These are phyloP conservation scores for Phytophthora foliorum DNA, from an alignment of 352 stramenopile genomes.

Conservation along the genomic window DNA sequence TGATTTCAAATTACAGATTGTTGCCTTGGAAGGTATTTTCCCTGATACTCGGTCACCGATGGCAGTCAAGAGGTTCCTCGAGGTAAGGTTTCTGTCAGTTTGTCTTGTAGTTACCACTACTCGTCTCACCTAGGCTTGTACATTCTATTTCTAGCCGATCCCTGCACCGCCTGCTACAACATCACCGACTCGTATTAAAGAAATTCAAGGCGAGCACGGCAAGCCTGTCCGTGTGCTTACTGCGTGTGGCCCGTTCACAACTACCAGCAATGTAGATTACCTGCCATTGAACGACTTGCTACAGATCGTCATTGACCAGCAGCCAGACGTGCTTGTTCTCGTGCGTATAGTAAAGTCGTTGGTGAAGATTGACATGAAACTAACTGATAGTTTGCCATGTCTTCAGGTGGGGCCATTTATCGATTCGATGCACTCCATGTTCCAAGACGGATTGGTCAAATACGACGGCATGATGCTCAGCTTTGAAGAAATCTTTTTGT, in stretches of 20 bases:
- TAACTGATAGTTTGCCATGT: slow-evolving; percentile 5
- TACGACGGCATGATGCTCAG: slow-evolving; percentile 86
- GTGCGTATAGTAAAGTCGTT: slow-evolving; percentile 40
- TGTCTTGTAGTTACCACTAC: not conserved
- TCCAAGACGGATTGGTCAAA: slow-evolving; percentile 84
- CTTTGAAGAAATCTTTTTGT: slow-evolving; percentile 89
- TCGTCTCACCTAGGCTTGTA: not conserved
- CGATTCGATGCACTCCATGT: slow-evolving; percentile 92
- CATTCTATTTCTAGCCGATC: slow-evolving; percentile 55
- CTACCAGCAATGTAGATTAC: slow-evolving; percentile 95
- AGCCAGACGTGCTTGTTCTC: slow-evolving; percentile 96
- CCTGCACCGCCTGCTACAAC: slow-evolving; percentile 61
- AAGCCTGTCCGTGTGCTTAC: slow-evolving; percentile 85
- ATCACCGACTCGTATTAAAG: slow-evolving; percentile 53
- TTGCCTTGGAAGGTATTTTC: slow-evolving; percentile 83
- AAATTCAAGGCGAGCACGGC: slow-evolving; percentile 53
- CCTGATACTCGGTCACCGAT: slow-evolving; percentile 76
- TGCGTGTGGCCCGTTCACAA: slow-evolving; percentile 96
- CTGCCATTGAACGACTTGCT: slow-evolving; percentile 96
- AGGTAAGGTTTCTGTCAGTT: slow-evolving; percentile 43
- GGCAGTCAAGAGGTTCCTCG: slow-evolving; percentile 80
- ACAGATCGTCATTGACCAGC: slow-evolving; percentile 73
- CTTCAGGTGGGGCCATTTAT: slow-evolving; percentile 96
- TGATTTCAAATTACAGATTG: slow-evolving; percentile 53
- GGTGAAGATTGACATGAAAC: not conserved